A percentile compares a stretch with the other conserved stretches of the same genome.
These are phyloP conservation scores for Lichtheimia corymbifera DNA, from an alignment of 371 early-diverging fungal genomes.

Conservation along the genomic window DNA sequence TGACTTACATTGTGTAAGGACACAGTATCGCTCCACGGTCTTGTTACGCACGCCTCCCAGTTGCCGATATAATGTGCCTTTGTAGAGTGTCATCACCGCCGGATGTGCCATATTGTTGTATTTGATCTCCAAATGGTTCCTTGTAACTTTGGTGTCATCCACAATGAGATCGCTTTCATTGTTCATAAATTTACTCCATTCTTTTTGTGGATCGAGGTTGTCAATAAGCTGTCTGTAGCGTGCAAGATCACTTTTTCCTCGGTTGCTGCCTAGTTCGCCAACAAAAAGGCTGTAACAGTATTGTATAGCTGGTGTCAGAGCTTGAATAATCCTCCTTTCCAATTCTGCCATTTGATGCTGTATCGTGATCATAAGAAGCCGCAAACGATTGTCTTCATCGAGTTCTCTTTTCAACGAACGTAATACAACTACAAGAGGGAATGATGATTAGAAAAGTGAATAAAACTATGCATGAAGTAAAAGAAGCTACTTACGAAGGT, in stretches of 20 bases:
- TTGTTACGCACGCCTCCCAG: conserved; percentile 31
- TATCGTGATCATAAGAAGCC: conserved; percentile 30
- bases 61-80: conserved; percentile 37
- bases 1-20: conserved; percentile 39
- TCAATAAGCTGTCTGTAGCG: conserved; percentile 23
- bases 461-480: background rate
- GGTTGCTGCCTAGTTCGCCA: conserved; percentile 15
- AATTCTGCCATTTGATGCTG: conserved; percentile 28
- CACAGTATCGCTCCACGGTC: conserved; percentile 33
- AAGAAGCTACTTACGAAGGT: conserved; percentile 32
- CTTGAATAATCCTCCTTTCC: conserved; percentile 23
- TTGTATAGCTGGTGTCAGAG: conserved; percentile 24
- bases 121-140: conserved; percentile 36
- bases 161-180: conserved; percentile 30
- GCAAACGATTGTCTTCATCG: conserved; percentile 43
- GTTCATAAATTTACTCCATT: conserved; percentile 35
- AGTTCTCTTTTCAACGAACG: conserved; percentile 39
- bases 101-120: conserved; percentile 45
- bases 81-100: conserved; percentile 34
- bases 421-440: conserved; percentile 28
- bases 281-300: conserved; percentile 25
- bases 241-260: conserved; percentile 19
- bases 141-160: conserved; percentile 19
- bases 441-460: background rate
- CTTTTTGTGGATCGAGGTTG: conserved; percentile 25